phyloP scores from a whole-genome alignment of 2,329 filamentous ascomycete genomes.

The Sarocladiaceae sp. region DNA sequence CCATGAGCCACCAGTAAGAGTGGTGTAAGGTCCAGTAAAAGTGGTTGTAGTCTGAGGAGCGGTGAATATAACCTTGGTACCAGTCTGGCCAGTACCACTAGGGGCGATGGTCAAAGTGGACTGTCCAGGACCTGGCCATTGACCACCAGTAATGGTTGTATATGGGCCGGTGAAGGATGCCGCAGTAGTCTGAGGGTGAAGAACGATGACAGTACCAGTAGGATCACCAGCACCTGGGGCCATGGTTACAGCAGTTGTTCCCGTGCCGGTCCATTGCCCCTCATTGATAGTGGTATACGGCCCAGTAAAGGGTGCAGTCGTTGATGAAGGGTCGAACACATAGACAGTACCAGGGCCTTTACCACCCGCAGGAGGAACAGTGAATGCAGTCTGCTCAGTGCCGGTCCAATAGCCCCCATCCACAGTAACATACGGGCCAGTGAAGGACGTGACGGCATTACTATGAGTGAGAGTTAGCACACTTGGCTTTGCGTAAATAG shows the following conservation, averaged over 20 bases:
- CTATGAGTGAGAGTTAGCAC: neutral
- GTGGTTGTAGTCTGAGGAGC: neutral
- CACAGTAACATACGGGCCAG: neutral
- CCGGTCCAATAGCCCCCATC: neutral
- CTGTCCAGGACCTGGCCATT: neutral
- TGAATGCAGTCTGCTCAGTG: neutral
- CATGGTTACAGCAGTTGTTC: neutral
- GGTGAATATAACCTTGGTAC: neutral
- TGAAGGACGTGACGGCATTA: neutral
- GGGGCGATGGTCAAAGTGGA: neutral
- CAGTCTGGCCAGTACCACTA: neutral
- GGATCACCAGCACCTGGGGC: neutral
- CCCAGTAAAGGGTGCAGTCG: neutral
- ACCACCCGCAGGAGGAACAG: neutral
- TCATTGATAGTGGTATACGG: neutral
- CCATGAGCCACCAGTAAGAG: neutral
- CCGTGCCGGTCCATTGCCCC: neutral
- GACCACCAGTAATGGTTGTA: neutral
- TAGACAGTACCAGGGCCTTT: slow-evolving; percentile 1
- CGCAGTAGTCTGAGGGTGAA: neutral
- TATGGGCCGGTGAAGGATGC: neutral
- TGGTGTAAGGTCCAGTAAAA: neutral
- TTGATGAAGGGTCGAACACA: neutral
- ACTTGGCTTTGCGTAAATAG: neutral
- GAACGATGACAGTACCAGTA: neutral